phyloP scores from a whole-genome alignment of 139 green algal genomes.

The Closterium sp. region DNA sequence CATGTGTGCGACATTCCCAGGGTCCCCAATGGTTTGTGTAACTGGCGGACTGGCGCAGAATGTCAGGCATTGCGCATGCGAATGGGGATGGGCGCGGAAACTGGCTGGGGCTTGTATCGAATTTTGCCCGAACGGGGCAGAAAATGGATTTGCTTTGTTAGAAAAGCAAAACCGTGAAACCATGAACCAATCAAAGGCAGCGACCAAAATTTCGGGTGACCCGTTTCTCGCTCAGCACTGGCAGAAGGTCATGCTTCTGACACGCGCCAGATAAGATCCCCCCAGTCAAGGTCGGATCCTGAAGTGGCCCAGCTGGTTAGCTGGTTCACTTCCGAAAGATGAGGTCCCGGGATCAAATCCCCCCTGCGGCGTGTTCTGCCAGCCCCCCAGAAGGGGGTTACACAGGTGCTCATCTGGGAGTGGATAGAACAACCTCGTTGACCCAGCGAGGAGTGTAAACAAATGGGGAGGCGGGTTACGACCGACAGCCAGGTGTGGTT shows the following conservation, averaged over 20 bases:
- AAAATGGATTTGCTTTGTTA: background rate
- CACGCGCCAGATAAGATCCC: background rate
- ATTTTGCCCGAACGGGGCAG: background rate
- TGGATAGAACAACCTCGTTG: too few species aligned
- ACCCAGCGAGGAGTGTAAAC: too few species aligned
- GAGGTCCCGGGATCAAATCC: too few species aligned
- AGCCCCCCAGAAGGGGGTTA: too few species aligned
- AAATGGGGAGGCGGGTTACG: too few species aligned
- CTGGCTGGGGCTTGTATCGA: too few species aligned
- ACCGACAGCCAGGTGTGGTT: too few species aligned
- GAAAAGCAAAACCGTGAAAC: background rate
- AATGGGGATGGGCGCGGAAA: background rate
- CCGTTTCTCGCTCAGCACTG: background rate
- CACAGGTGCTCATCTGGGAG: too few species aligned
- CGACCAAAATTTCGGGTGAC: background rate
- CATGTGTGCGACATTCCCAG: background rate
- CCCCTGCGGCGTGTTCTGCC: too few species aligned
- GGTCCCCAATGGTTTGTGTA: too few species aligned
- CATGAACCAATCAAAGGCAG: background rate
- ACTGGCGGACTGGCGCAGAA: background rate
- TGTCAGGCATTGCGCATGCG: background rate
- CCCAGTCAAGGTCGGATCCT: background rate
- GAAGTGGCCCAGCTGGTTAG: too few species aligned
- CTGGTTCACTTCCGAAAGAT: too few species aligned
- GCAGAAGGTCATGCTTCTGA: background rate